These are phyloP conservation scores for Cryphonectria japonica DNA, from an alignment of 2,329 filamentous ascomycete species.

Conservation along the genomic window DNA sequence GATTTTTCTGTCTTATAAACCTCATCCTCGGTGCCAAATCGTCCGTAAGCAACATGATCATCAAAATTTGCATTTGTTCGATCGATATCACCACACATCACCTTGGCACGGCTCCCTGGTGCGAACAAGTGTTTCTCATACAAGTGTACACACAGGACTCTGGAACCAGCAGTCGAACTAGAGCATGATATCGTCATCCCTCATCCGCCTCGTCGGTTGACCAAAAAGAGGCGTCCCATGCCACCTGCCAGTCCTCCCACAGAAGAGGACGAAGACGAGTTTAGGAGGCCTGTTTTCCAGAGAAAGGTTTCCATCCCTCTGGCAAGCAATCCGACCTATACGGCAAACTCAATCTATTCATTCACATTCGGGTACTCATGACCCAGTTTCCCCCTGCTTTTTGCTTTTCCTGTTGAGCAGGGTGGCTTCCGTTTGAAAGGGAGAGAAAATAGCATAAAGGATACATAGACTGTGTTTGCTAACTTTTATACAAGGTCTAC, in stretches of 20 bases:
- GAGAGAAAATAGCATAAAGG: neutral
- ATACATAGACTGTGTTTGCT: neutral
- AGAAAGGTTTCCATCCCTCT: conserved; percentile 28
- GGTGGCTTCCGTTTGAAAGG: no score
- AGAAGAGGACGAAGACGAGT: conserved; percentile 3
- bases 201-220: conserved; percentile 22
- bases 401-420: neutral
- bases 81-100: neutral
- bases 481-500: neutral
- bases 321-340: conserved; percentile 27
- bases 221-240: conserved; percentile 18
- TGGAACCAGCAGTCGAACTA: conserved; percentile 13
- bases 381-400: neutral
- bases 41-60: neutral
- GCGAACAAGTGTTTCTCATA: conserved; percentile 27
- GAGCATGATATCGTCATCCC: conserved; percentile 6
- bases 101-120: neutral
- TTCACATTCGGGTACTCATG: conserved; percentile 24
- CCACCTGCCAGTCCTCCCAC: neutral
- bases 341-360: conserved; percentile 5
- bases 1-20: neutral
- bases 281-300: neutral
- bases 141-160: conserved; percentile 25
- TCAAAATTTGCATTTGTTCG: neutral
- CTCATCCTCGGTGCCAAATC: neutral